Base-by-base conservation (phyloP, 352 stramenopile species). In the Phytophthora tubulina region DNA sequence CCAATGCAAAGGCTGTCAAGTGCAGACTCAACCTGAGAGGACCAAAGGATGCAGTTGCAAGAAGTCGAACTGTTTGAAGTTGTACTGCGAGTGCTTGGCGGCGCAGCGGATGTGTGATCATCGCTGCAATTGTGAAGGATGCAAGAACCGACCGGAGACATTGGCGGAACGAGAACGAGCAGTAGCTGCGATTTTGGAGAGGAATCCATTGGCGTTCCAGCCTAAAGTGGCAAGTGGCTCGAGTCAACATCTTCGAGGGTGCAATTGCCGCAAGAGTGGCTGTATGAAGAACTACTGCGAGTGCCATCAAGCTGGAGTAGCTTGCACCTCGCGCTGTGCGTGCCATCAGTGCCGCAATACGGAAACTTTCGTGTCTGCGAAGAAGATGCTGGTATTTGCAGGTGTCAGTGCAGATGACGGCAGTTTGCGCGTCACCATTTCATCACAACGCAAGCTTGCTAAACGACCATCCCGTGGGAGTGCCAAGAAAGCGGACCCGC, bases 201-300 rank as follows among this genome's bases (percentile, higher is more conserved):
- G 97, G 3, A 99, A 99, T 67, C 97, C 97, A 5, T 69, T 92
- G 39, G 97, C 97, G 3, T 99, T 99, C 80, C 85, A 98, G 61
- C 94, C 95, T 6, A 99, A 99, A 71, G 96, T 98, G 31, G 84
- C 80, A 56, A 90, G 59, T 71, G 89, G 75, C n/a, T 83, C 87
- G 7, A 88, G 72, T 30, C 85, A 92, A 38, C 96, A 99, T 71
- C 90, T 98, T 51, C 81, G 93, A 44, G 97, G 97, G 38, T 99
- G 97, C 78, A 98, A 98, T 73, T 99, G 97, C 77, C 85, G 96
- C 0, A 99, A 98, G 74, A 98, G 87, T 54, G 92, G 88, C 30
- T 99, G 97, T 69, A 94, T 99, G 71, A 99, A 99, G 82, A 99
- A 99, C 54, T 99, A 99, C 68, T 99, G 97, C 75, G 97, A 99